Percentiles rank a stretch among this genome's conserved stretches.
phyloP scores from a whole-genome alignment of 768 basidiomycete species.

The Kockovaella imperatae region DNA sequence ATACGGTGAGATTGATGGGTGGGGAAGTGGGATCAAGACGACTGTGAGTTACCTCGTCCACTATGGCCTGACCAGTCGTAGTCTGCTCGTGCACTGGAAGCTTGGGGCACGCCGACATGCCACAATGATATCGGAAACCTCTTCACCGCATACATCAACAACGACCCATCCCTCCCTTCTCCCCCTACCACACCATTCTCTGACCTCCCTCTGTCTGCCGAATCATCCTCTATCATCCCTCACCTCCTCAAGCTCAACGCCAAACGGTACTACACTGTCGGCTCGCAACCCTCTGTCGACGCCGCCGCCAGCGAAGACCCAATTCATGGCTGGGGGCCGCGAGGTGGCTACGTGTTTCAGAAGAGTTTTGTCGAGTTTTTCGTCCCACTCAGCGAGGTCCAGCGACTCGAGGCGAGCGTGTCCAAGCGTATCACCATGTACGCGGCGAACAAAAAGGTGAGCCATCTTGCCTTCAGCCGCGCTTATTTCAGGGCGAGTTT shows the following conservation, averaged over 20 bases:
- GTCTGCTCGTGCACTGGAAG: conserved; percentile 57
- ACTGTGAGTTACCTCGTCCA: conserved; percentile 24
- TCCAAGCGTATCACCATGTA: conserved; percentile 71
- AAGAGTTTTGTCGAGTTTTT: conserved; percentile 98
- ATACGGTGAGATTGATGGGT: conserved; percentile 47
- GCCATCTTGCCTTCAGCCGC: conserved; percentile 15
- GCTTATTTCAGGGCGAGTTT: conserved; percentile 58
- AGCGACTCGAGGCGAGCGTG: conserved; percentile 54
- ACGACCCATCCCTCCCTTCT: conserved; percentile 60
- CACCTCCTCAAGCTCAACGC: conserved; percentile 69
- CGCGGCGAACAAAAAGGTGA: conserved; percentile 68
- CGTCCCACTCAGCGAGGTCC: conserved; percentile 47
- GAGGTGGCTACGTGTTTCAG: conserved; percentile 89
- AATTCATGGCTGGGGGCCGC: conserved; percentile 87
- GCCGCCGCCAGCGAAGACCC: conserved; percentile 65
- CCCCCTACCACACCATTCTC: conserved; percentile 82
- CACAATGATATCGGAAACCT: conserved; percentile 64
- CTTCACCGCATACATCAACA: conserved; percentile 69
- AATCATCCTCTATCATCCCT: conserved; percentile 71
- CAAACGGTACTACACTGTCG: conserved; percentile 86
- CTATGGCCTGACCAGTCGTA: conserved; percentile 39
- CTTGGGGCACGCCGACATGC: conserved; percentile 70
- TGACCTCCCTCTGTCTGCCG: conserved; percentile 65
- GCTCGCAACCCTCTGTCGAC: conserved; percentile 90
- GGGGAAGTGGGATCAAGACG: conserved; percentile 44